These are phyloP conservation scores for Hordeum vulgare DNA, from an alignment of 176 grass and related monocot genomes.

Conservation along the genomic window MorexV3_pseudomolecules_assembly NC_058520.1:13917554-13918053, in stretches of 20 bases:
- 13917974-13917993: not conserved
- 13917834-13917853: constrained; percentile 4
- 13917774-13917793: constrained; percentile 20
- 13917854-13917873: not conserved
- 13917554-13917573: constrained; percentile 33
- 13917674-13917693: constrained; percentile 77
- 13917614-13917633: constrained; percentile 45
- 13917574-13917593: constrained; percentile 47
- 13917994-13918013: not conserved
- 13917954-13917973: too few species aligned
- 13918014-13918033: not conserved
- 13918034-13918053: constrained; percentile 46
- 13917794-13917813: constrained; percentile 56
- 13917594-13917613: constrained; percentile 71
- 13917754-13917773: constrained; percentile 25
- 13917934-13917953: not conserved
- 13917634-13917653: constrained; percentile 28
- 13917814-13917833: constrained; percentile 53
- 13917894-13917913: not conserved
- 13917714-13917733: constrained; percentile 32
- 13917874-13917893: not conserved
- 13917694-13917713: constrained; percentile 69
- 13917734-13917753: constrained; percentile 5
- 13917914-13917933: not conserved
- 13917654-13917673: constrained; percentile 59